Evolutionary conservation across 306 rosid species (phyloP), one percentile per base, ranked within the genome.

Genomic region (Cicer yamashitae): DNA sequence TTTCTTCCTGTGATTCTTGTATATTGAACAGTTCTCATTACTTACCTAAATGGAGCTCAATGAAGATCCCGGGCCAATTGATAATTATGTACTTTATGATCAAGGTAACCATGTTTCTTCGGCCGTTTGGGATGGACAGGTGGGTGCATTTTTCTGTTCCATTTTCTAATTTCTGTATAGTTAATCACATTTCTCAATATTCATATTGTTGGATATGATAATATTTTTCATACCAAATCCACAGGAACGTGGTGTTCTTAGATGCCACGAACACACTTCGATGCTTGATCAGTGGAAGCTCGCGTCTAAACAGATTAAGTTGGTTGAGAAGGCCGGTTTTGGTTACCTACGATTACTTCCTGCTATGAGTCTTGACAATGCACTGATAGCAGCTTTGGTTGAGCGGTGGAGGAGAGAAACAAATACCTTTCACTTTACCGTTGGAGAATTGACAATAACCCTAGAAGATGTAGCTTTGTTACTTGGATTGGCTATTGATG

Each of bases 371-470:
- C 97, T 94, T 34, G 97, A 91, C 83, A 91, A 91, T 78, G 92
- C 98, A 56, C 84, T 94, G 71, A 91, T 94, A 79, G 91, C 98
- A 0, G 97, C 97, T 22, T 82, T 94, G 62, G 93, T 91, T 51
- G 98, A 94, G 89, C 88, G 97, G 79, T 91, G 98, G 97, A 91
- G 98, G 81, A 87, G 93, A 80, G 98, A 94, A 83, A 94, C 98
- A n/a, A 94, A 94, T 60, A 86, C 97, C 25, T 94, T 94, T 61
- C 97, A 94, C 87, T 77, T 94, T 50, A 86, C 90, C 8, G 87
- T 87, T 53, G 98, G 98, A 81, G 98, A 94, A 80, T 87, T 88
- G 88, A 87, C 96, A 38, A 86, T 94, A 79, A 88, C 97, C 57
- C 97, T 94, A 45, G 98, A 90, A 85, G 98, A 94, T 82, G 98